These are phyloP conservation scores for Chalara sp. DNA, from an alignment of 2,329 filamentous ascomycete genomes.

Conservation along the genomic window DNA sequence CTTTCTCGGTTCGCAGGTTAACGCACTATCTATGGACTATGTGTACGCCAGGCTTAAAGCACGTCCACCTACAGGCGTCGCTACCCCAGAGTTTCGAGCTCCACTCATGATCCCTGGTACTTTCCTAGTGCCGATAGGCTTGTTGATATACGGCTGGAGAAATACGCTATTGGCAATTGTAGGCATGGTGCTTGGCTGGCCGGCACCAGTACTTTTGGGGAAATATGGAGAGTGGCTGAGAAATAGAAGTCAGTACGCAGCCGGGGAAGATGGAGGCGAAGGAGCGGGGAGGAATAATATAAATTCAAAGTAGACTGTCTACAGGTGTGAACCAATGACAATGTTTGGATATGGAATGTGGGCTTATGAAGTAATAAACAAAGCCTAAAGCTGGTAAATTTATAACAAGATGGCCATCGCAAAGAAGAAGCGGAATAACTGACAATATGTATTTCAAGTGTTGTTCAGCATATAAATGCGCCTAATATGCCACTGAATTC, in stretches of 20 bases:
- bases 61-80: slow-evolving; percentile 33
- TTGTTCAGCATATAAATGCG: too few relatives aligned
- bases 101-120: slow-evolving; percentile 49
- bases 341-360: too few relatives aligned
- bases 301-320: too few relatives aligned
- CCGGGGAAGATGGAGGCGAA: too few relatives aligned
- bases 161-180: slow-evolving; percentile 27
- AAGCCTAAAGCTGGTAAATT: too few relatives aligned
- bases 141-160: slow-evolving; percentile 50
- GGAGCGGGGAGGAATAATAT: too few relatives aligned
- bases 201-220: slow-evolving; percentile 38
- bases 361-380: too few relatives aligned
- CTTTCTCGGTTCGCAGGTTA: slow-evolving; percentile 35
- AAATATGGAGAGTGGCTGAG: not conserved
- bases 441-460: too few relatives aligned
- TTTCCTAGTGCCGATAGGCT: slow-evolving; percentile 45
- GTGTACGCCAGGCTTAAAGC: slow-evolving; percentile 6
- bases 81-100: slow-evolving; percentile 57
- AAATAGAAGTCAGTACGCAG: not conserved
- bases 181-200: slow-evolving; percentile 42
- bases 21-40: slow-evolving; percentile 20
- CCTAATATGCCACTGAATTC: too few relatives aligned
- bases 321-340: too few relatives aligned
- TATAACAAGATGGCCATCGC: too few relatives aligned
- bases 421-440: too few relatives aligned